phyloP scores from a whole-genome alignment of 108 stramenopile species.

The Skeletonema menzelii region DNA sequence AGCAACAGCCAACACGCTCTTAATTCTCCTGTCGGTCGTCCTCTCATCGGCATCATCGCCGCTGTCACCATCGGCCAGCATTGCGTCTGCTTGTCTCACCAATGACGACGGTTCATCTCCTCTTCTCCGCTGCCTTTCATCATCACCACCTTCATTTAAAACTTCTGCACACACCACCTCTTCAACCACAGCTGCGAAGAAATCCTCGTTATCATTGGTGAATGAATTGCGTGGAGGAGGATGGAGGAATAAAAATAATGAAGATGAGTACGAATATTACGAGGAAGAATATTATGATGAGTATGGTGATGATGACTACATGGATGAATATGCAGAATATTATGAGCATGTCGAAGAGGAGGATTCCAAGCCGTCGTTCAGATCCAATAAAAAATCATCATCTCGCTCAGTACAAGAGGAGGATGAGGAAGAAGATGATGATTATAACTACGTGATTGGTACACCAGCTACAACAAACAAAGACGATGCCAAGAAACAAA shows the following conservation, averaged over 20 bases:
- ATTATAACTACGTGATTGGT: not conserved
- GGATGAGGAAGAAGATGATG: not conserved
- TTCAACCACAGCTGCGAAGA: too few relatives aligned
- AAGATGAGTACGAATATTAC: conserved; percentile 1
- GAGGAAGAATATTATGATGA: not conserved
- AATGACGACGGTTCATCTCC: not conserved
- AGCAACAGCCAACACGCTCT: not conserved
- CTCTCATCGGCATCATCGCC: not conserved
- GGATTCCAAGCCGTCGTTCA: not conserved
- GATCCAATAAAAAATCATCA: not conserved
- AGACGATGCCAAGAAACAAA: not conserved
- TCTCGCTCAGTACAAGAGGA: not conserved
- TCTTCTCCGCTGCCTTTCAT: not conserved
- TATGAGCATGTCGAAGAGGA: not conserved
- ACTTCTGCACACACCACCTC: not conserved
- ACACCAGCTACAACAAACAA: not conserved
- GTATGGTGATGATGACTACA: not conserved
- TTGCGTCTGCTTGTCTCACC: not conserved
- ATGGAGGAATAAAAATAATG: not conserved
- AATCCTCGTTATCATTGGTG: not conserved
- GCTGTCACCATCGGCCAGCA: not conserved
- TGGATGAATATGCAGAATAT: not conserved
- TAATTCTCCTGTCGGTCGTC: not conserved
- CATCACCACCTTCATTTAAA: not conserved
- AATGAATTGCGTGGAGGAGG: not conserved